Evolutionary conservation across 2,329 filamentous ascomycete genomes (phyloP).

Genomic region (Aspergillus versicolor): DNA sequence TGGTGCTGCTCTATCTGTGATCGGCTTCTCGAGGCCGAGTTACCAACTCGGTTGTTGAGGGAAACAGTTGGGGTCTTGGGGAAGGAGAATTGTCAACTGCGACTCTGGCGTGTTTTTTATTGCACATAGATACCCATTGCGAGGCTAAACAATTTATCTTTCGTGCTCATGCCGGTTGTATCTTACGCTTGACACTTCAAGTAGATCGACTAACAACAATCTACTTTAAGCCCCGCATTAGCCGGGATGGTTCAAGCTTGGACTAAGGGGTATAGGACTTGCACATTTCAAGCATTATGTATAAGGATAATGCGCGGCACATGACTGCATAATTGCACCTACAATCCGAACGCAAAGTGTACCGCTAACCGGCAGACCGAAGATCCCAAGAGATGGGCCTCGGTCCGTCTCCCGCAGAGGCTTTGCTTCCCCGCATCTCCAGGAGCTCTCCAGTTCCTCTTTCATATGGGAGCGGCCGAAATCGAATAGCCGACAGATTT

Average conservation of each 20-base stretch:
- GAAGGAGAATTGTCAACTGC: background rate
- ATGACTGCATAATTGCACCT: background rate
- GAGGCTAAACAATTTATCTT: background rate
- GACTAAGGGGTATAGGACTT: background rate
- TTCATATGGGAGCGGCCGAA: background rate
- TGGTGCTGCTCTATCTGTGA: background rate
- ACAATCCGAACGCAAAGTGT: background rate
- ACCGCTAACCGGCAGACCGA: background rate
- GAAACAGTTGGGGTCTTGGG: background rate
- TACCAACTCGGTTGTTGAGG: background rate
- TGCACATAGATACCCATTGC: background rate
- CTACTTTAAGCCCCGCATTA: too few relatives aligned
- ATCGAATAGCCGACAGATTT: background rate
- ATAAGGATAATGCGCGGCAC: background rate
- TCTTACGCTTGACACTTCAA: background rate
- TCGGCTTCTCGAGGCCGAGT: background rate
- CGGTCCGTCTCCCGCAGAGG: slow-evolving; percentile 2
- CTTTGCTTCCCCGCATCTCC: slow-evolving; percentile 13
- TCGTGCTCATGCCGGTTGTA: background rate
- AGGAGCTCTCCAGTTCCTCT: background rate
- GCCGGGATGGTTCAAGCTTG: background rate
- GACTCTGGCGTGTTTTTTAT: background rate
- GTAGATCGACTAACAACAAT: background rate
- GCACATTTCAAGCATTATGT: background rate
- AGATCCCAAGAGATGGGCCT: slow-evolving; percentile 2